Conservation (phyloP, 495 filamentous ascomycete species). For the Talaromyces stipitatus region DNA sequence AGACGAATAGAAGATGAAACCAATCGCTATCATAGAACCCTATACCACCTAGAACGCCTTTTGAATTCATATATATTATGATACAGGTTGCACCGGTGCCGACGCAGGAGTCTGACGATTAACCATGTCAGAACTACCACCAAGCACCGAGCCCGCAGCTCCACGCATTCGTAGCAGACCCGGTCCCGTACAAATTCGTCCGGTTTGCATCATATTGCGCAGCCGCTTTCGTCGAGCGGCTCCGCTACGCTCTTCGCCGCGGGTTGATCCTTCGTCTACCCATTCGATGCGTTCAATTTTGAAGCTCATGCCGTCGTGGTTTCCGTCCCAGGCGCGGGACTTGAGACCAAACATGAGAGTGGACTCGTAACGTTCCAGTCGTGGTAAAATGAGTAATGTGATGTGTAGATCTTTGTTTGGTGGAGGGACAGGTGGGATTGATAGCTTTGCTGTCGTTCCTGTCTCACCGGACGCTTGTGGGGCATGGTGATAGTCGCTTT, state of each 20-base stretch:
- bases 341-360: constrained; percentile 70
- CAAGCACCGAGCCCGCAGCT: constrained; percentile 26
- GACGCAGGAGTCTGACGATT: neutral
- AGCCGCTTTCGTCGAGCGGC: constrained; percentile 56
- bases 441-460: constrained; percentile 21
- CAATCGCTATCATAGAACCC: neutral
- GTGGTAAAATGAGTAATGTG: constrained; percentile 72
- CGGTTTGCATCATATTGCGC: constrained; percentile 35
- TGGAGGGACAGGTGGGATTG: constrained; percentile 31
- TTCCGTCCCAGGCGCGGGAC: constrained; percentile 61
- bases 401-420: constrained; percentile 72
- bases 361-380: constrained; percentile 65
- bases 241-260: constrained; percentile 57
- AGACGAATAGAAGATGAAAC: neutral
- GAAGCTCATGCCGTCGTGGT: constrained; percentile 85
- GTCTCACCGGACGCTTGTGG: constrained; percentile 18
- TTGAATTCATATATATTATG: neutral
- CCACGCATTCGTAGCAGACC: constrained; percentile 33
- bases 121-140: neutral
- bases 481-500: constrained; percentile 33
- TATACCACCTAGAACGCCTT: neutral
- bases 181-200: constrained; percentile 41
- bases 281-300: constrained; percentile 71
- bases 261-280: constrained; percentile 63
- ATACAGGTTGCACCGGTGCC: constrained; percentile 5